A percentile compares a stretch with the other conserved stretches of the same genome.
Evolutionary conservation across 768 basidiomycete genomes (phyloP).

Genomic region (Saitozyma podzolica): DNA sequence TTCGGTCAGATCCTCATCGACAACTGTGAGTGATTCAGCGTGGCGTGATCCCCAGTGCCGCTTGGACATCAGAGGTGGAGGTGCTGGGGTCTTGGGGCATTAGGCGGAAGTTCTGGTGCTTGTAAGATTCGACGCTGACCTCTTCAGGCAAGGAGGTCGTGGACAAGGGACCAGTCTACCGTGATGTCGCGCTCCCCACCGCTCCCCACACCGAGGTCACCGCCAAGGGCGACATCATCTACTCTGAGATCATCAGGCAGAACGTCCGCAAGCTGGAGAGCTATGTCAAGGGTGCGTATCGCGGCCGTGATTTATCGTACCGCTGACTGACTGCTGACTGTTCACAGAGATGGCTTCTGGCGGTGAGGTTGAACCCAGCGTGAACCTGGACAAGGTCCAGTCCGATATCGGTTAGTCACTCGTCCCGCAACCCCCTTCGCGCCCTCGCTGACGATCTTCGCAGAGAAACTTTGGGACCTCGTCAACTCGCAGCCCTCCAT

Average conservation of each 20-base stretch:
- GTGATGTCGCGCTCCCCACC: conserved; percentile 85
- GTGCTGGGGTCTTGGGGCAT: too few relatives aligned
- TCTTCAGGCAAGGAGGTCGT: conserved; percentile 41
- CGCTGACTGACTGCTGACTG: conserved; percentile 1
- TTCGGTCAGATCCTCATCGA: conserved; percentile 94
- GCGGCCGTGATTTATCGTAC: too few relatives aligned
- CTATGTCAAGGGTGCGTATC: conserved; percentile 61
- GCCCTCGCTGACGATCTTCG: not conserved
- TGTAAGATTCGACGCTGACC: too few relatives aligned
- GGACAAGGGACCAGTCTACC: conserved; percentile 44
- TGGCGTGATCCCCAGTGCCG: not conserved
- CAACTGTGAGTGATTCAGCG: conserved; percentile 57
- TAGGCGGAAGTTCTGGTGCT: too few relatives aligned
- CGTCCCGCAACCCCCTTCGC: not conserved
- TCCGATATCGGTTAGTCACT: conserved; percentile 67
- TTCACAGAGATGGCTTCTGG: conserved; percentile 93
- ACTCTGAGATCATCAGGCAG: conserved; percentile 91
- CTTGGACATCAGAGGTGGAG: not conserved
- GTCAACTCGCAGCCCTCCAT: conserved; percentile 97
- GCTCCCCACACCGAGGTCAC: conserved; percentile 94
- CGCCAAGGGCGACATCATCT: conserved; percentile 89
- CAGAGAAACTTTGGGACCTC: conserved; percentile 89
- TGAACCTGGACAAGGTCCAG: conserved; percentile 97
- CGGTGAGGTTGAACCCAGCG: conserved; percentile 72
- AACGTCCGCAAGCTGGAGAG: conserved; percentile 96